These are phyloP conservation scores for Carnegiea gigantea DNA, from an alignment of 179 eudicot genomes.

Conservation along the genomic window DNA sequence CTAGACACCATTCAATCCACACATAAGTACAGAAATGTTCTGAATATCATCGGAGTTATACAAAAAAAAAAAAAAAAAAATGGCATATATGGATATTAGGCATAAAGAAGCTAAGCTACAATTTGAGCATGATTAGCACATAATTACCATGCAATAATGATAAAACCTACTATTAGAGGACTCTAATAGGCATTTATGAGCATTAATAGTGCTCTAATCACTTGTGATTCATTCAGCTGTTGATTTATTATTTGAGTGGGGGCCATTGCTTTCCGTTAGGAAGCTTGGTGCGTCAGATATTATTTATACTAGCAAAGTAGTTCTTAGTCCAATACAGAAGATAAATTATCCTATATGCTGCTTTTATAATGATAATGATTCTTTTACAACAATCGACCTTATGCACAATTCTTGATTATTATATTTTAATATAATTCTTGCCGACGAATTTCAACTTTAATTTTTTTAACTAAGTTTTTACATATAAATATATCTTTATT, in stretches of 20 bases:
- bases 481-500: no score
- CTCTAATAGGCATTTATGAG: not conserved
- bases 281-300: conserved; percentile 20
- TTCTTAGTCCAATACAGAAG: conserved; percentile 6
- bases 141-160: not conserved
- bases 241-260: not conserved
- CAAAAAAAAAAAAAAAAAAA: no score
- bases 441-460: no score
- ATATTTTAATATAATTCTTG: no score
- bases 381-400: conserved; percentile 3
- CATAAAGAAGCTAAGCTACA: no score
- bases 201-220: not conserved
- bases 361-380: conserved; percentile 20
- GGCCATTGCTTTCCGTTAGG: not conserved
- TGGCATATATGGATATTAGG: no score
- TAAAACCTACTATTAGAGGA: not conserved
- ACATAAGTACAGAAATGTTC: no score
- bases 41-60: no score
- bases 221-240: not conserved
- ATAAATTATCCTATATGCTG: conserved; percentile 18
- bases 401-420: not conserved
- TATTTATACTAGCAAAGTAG: conserved; percentile 10
- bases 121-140: not conserved
- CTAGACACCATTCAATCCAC: no score
- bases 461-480: no score